Evolutionary conservation across 108 stramenopile genomes (phyloP).

Genomic region (Mediolabrus comicus): DNA sequence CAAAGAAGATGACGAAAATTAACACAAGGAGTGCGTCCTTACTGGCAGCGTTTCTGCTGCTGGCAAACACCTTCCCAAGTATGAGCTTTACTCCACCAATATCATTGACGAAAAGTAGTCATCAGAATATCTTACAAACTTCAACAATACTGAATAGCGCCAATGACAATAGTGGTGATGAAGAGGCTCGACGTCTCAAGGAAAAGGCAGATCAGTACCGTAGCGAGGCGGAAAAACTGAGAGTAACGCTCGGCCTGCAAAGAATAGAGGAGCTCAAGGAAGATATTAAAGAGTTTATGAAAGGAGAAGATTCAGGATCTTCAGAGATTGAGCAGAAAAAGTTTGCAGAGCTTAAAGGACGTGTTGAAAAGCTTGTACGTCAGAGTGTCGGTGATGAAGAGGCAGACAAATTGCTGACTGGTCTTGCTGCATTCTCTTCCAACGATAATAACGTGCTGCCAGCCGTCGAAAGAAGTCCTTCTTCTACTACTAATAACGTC

Average conservation of each 20-base stretch:
- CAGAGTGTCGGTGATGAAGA: constrained; percentile 20
- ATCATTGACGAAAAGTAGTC: not conserved
- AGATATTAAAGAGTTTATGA: constrained; percentile 19
- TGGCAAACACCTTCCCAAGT: not conserved
- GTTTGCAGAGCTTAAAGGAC: constrained; percentile 14
- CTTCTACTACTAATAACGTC: not conserved
- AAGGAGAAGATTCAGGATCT: not conserved
- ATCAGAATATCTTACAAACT: not conserved
- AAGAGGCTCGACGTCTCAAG: constrained; percentile 36
- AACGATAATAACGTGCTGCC: not conserved
- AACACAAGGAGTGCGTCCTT: not conserved
- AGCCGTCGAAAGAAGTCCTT: constrained; percentile 1
- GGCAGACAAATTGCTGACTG: constrained; percentile 22
- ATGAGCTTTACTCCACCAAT: not conserved
- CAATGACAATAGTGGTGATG: constrained; percentile 7
- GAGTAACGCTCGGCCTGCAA: constrained; percentile 18
- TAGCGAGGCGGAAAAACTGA: constrained; percentile 27
- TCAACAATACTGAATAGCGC: not conserved
- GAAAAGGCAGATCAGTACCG: constrained; percentile 40
- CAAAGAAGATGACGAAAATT: not conserved
- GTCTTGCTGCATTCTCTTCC: constrained; percentile 18
- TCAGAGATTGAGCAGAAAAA: not conserved
- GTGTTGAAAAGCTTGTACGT: constrained; percentile 24
- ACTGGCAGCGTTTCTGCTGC: not conserved
- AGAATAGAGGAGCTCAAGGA: constrained; percentile 24